Percentiles rank a stretch among this genome's conserved stretches.
phyloP scores from a whole-genome alignment of 2,329 filamentous ascomycete genomes.

The Colletotrichum sp. region DNA sequence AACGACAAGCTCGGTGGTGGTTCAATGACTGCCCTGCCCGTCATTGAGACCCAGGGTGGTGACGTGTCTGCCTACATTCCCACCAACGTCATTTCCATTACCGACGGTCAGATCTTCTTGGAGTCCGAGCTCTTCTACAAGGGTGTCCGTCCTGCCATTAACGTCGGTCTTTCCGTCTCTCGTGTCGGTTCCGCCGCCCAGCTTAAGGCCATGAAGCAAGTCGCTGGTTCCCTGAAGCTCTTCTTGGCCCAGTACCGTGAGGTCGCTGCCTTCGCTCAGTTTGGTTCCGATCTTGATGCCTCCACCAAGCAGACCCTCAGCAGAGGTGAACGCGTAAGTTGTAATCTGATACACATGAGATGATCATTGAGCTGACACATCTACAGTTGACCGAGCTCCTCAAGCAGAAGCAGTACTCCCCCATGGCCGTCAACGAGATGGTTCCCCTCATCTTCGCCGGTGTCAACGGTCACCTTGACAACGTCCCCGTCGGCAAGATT shows the following conservation, averaged over 20 bases:
- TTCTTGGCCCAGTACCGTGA: constrained; percentile 99
- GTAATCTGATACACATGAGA: neutral
- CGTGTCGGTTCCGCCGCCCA: constrained; percentile 99
- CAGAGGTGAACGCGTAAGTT: constrained; percentile 95
- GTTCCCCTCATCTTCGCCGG: constrained; percentile 98
- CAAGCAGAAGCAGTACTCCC: constrained; percentile 99
- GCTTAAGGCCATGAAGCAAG: constrained; percentile 99
- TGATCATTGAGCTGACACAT: constrained; percentile 10
- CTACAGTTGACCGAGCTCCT: constrained; percentile 87
- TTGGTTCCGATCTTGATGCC: constrained; percentile 99
- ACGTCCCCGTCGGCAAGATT: constrained; percentile 88
- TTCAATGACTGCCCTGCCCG: constrained; percentile 93
- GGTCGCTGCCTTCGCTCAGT: constrained; percentile 98
- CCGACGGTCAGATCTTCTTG: constrained; percentile 99
- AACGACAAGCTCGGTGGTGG: constrained; percentile 93
- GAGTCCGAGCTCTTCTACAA: constrained; percentile 99
- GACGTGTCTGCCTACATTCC: constrained; percentile 99
- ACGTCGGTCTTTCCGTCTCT: constrained; percentile 99
- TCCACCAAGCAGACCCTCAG: constrained; percentile 97
- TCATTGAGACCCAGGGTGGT: constrained; percentile 99
- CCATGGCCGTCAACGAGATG: constrained; percentile 99
- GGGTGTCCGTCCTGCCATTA: constrained; percentile 99
- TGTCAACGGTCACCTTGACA: constrained; percentile 96
- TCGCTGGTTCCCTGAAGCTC: constrained; percentile 98
- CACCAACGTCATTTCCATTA: constrained; percentile 99